These are phyloP conservation scores for Wallacemonas collosoma DNA, from an alignment of 208 protist species.

Conservation along the genomic window DNA sequence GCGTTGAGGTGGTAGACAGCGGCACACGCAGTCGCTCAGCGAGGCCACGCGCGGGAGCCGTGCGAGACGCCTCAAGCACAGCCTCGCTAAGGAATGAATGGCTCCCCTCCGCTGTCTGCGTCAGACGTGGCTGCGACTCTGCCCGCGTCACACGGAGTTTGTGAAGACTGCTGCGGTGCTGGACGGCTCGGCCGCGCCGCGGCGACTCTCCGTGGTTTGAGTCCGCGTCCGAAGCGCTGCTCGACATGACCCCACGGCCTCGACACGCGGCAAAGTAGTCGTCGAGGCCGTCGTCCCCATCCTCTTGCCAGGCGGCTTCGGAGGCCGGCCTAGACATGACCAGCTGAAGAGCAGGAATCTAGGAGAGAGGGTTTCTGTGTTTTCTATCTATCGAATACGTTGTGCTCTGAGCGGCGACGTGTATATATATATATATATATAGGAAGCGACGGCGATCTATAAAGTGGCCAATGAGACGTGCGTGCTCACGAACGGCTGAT, in stretches of 20 bases:
- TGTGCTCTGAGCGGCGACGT: too few relatives aligned
- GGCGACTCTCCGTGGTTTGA: conserved; percentile 27
- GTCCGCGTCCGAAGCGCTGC: neutral
- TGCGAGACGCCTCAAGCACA: neutral
- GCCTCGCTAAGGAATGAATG: conserved; percentile 1
- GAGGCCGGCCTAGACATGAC: neutral
- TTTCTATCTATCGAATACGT: too few relatives aligned
- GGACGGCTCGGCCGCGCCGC: conserved; percentile 27
- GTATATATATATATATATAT: neutral
- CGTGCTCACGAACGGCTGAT: too few relatives aligned
- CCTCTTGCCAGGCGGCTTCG: neutral
- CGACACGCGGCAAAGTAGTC: conserved; percentile 61
- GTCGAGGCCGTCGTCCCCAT: conserved; percentile 33
- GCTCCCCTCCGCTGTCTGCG: neutral
- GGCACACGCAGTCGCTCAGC: neutral
- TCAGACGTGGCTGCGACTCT: neutral
- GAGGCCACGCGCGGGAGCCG: neutral
- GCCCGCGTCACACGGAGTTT: conserved; percentile 2
- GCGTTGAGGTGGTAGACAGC: neutral
- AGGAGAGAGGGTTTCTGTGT: neutral
- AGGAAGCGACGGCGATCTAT: neutral
- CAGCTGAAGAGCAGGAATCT: neutral
- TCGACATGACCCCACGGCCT: neutral
- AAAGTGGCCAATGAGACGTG: too few relatives aligned
- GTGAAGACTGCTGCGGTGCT: conserved; percentile 32